Evolutionary conservation across 2,329 filamentous ascomycete genomes (phyloP).

Genomic region (Penicillium sp.): DNA sequence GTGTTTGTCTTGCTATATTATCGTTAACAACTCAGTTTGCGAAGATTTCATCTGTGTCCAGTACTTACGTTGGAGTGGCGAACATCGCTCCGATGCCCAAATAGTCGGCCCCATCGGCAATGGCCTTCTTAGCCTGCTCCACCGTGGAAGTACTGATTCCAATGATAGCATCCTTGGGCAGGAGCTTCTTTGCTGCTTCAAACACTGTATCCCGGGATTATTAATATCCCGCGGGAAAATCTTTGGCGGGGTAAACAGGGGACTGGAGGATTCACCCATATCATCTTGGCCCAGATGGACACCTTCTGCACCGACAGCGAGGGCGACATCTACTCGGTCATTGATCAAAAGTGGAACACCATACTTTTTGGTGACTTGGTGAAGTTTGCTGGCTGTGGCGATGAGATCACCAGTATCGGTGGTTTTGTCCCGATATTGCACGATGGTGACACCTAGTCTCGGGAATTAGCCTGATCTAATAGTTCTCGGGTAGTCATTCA

Average conservation of each 20-base stretch:
- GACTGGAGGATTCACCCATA: conserved; percentile 64
- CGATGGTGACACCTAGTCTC: conserved; percentile 69
- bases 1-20: conserved; percentile 77
- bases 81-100: conserved; percentile 90
- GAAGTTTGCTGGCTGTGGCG: conserved; percentile 71
- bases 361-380: conserved; percentile 70
- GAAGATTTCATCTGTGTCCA: neutral
- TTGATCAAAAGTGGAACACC: conserved; percentile 87
- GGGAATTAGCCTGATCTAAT: neutral
- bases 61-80: conserved; percentile 76
- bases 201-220: conserved; percentile 41
- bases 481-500: neutral
- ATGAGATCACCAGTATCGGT: conserved; percentile 76
- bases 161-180: conserved; percentile 80
- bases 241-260: neutral
- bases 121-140: conserved; percentile 74
- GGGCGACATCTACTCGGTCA: conserved; percentile 86
- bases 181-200: conserved; percentile 69
- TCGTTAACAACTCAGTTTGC: conserved; percentile 14
- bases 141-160: conserved; percentile 82
- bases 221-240: neutral
- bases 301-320: conserved; percentile 85
- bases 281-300: conserved; percentile 97
- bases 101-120: conserved; percentile 81
- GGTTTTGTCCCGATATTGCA: conserved; percentile 90